Percentiles rank a stretch among this genome's conserved stretches.
Conservation (phyloP, 768 basidiomycete species). For the Serpula lacrymans region DNA sequence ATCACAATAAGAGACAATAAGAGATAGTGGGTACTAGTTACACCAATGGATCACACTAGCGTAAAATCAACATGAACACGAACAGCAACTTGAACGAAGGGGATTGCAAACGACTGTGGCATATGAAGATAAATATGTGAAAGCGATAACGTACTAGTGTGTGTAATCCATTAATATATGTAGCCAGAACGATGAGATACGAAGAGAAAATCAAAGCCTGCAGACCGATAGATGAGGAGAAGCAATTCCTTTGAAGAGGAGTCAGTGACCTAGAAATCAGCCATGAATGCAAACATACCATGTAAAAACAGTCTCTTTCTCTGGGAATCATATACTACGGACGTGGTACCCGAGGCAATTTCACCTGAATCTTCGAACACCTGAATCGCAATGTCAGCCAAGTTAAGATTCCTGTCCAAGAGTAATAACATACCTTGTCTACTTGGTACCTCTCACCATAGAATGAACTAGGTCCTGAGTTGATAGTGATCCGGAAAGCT, state of each 20-base stretch:
- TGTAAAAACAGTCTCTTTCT: constrained; percentile 52
- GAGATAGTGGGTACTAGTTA: no score
- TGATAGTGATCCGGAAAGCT: constrained; percentile 50
- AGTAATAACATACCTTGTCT: constrained; percentile 43
- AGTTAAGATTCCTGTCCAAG: neutral
- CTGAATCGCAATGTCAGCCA: constrained; percentile 28
- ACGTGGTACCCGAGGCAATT: constrained; percentile 53
- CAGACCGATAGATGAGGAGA: neutral
- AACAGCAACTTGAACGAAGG: no score
- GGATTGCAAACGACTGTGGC: no score
- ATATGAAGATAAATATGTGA: no score
- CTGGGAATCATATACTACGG: constrained; percentile 51
- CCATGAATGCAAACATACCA: constrained; percentile 40
- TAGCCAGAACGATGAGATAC: no score
- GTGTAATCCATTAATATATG: no score
- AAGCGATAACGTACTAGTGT: no score
- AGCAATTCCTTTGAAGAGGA: neutral
- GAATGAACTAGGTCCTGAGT: constrained; percentile 47
- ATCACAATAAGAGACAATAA: no score
- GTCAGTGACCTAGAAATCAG: no score
- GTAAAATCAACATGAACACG: no score
- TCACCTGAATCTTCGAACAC: constrained; percentile 67
- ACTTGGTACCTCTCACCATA: constrained; percentile 59
- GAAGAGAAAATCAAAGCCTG: no score
- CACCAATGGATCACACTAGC: no score